Percentiles rank a stretch among this genome's conserved stretches.
Conservation (phyloP, 2,329 filamentous ascomycete species). For the Nothophoma quercina region DNA sequence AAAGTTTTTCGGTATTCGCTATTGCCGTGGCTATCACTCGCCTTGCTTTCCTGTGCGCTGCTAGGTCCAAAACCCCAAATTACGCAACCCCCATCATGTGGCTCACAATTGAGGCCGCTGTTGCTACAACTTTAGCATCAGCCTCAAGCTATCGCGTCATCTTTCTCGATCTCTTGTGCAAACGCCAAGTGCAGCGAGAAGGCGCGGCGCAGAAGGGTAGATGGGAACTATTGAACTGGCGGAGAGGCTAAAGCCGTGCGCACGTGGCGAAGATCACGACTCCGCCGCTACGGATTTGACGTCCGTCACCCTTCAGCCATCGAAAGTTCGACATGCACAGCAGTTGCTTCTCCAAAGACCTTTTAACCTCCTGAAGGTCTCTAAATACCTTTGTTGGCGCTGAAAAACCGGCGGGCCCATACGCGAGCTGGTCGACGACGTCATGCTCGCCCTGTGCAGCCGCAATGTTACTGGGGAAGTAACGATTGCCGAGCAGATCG, state of each 20-base stretch:
- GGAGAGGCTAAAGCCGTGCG: background rate
- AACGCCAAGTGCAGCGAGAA: background rate
- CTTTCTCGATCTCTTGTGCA: constrained; percentile 11
- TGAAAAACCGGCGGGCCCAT: background rate
- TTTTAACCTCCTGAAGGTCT: background rate
- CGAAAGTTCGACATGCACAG: background rate
- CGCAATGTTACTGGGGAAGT: background rate
- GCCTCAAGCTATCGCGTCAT: constrained; percentile 24
- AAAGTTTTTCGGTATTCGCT: constrained; percentile 20
- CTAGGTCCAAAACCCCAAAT: constrained; percentile 1
- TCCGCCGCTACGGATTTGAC: background rate
- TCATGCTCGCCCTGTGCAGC: background rate
- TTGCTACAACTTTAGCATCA: constrained; percentile 18
- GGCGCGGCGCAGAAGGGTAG: background rate
- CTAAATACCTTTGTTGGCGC: background rate
- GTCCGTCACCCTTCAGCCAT: background rate
- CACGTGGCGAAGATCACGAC: constrained; percentile 12
- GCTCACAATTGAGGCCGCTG: constrained; percentile 22
- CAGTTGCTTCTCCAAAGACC: background rate
- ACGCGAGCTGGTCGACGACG: background rate
- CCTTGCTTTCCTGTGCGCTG: background rate
- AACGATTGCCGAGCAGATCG: background rate
- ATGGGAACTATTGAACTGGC: constrained; percentile 1
- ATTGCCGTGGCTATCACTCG: constrained; percentile 2
- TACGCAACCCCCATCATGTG: constrained; percentile 16